Conservation (phyloP, 78 protist genomes). For the Salpingoeca rosetta region DNA sequence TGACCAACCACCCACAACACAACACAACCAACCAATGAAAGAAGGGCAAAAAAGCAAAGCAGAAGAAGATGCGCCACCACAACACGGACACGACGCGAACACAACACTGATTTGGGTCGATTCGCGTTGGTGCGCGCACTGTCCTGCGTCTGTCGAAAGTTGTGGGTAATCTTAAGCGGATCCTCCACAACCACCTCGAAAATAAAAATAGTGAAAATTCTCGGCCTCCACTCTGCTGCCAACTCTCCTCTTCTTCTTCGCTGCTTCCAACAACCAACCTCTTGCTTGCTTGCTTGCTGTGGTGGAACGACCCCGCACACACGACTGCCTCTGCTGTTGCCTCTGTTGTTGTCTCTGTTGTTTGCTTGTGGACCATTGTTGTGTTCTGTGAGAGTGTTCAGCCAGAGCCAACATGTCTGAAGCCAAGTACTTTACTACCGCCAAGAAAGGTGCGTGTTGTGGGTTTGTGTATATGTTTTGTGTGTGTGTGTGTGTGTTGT, state of each 20-base stretch:
- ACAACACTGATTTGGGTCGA: not conserved
- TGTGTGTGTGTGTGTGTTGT: too few species aligned
- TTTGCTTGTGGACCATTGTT: not conserved
- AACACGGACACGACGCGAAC: not conserved
- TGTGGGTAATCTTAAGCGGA: not conserved
- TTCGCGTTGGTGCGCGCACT: too few species aligned
- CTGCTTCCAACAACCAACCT: too few species aligned
- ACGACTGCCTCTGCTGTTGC: not conserved
- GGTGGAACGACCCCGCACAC: not conserved
- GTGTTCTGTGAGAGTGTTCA: not conserved
- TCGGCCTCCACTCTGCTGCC: not conserved
- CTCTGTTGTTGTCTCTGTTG: not conserved
- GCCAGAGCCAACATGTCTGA: conserved; percentile 13
- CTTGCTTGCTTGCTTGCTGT: not conserved
- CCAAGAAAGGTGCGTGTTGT: conserved; percentile 26
- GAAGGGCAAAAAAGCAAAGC: not conserved
- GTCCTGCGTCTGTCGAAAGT: not conserved
- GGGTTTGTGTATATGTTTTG: not conserved
- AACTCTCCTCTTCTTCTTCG: too few species aligned
- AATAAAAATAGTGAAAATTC: not conserved
- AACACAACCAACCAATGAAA: too few species aligned
- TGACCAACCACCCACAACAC: too few species aligned
- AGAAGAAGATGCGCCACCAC: too few species aligned
- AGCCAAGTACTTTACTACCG: conserved; percentile 34
- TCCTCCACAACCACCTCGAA: not conserved